Evolutionary conservation across 805 yeast species (phyloP).

Genomic region (Metschnikowia gruessii): DNA sequence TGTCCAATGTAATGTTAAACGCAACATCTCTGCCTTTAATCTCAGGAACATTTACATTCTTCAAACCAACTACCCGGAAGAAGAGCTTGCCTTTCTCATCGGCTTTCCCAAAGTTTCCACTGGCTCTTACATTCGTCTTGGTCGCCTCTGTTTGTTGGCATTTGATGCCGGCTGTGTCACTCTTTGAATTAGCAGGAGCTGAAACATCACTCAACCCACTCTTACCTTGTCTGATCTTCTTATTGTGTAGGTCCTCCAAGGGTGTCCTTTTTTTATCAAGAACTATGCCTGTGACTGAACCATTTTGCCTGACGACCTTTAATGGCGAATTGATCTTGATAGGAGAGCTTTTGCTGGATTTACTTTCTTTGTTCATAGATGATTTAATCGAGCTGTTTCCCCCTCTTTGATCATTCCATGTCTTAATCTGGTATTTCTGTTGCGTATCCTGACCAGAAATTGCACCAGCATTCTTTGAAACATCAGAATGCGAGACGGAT

Average conservation of each 20-base stretch:
- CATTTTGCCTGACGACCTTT: constrained; percentile 30
- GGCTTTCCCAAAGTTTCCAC: background rate
- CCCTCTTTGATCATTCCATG: background rate
- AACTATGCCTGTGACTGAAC: constrained; percentile 26
- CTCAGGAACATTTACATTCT: constrained; percentile 48
- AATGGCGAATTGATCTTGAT: constrained; percentile 42
- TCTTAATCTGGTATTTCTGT: background rate
- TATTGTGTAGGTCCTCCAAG: constrained; percentile 1
- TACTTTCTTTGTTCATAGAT: background rate
- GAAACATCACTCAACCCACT: constrained; percentile 30
- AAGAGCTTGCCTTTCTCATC: constrained; percentile 55
- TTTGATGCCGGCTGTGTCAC: background rate
- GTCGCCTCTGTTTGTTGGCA: background rate
- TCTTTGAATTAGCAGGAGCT: constrained; percentile 23
- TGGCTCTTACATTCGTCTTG: background rate
- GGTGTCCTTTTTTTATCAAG: constrained; percentile 13
- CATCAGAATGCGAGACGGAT: too few relatives aligned
- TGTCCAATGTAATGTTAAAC: constrained; percentile 61
- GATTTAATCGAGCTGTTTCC: background rate
- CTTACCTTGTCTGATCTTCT: constrained; percentile 8
- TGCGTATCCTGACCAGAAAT: background rate
- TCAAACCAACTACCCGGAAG: constrained; percentile 46
- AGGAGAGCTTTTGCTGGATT: constrained; percentile 19
- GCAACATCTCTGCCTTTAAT: constrained; percentile 44
- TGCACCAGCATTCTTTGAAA: background rate